These are phyloP conservation scores for Phialocephala subalpina DNA, from an alignment of 2,329 filamentous ascomycete genomes.

Conservation along the genomic window DNA sequence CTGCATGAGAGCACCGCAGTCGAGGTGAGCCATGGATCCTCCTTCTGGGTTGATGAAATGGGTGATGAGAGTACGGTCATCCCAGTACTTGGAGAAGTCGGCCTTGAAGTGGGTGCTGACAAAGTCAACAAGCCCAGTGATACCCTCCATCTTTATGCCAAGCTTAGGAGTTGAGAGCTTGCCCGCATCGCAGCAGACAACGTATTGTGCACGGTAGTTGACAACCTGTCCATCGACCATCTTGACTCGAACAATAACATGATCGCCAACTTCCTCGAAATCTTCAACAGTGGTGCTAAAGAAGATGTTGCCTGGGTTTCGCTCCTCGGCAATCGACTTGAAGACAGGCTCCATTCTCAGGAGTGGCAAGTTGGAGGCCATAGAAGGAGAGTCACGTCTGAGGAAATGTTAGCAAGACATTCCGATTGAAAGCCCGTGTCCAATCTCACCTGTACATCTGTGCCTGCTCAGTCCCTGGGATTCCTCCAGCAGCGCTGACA, in stretches of 20 bases:
- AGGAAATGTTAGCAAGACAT: not conserved
- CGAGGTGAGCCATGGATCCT: conserved; percentile 16
- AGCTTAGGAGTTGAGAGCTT: conserved; percentile 26
- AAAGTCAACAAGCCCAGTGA: conserved; percentile 23
- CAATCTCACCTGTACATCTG: conserved; percentile 9
- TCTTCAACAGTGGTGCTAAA: conserved; percentile 27
- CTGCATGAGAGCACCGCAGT: conserved; percentile 31
- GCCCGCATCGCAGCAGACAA: conserved; percentile 35
- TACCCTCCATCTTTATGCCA: conserved; percentile 31
- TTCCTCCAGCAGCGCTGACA: conserved; percentile 12
- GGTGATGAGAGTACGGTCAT: conserved; percentile 27
- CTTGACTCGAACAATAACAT: conserved; percentile 22
- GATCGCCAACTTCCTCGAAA: conserved; percentile 24
- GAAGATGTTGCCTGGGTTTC: conserved; percentile 30
- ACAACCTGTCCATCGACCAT: conserved; percentile 11
- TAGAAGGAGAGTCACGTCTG: conserved; percentile 12
- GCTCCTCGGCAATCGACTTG: conserved; percentile 22
- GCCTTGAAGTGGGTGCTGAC: conserved; percentile 35
- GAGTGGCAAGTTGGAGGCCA: conserved; percentile 26
- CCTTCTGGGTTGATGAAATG: conserved; percentile 31
- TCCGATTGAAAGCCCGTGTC: not conserved
- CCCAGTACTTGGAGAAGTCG: conserved; percentile 39
- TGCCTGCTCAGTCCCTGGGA: not conserved
- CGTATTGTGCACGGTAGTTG: conserved; percentile 28
- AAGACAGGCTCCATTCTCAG: conserved; percentile 31